phyloP scores from a whole-genome alignment of 441 rosid species.

The Gossypium lobatum region DNA sequence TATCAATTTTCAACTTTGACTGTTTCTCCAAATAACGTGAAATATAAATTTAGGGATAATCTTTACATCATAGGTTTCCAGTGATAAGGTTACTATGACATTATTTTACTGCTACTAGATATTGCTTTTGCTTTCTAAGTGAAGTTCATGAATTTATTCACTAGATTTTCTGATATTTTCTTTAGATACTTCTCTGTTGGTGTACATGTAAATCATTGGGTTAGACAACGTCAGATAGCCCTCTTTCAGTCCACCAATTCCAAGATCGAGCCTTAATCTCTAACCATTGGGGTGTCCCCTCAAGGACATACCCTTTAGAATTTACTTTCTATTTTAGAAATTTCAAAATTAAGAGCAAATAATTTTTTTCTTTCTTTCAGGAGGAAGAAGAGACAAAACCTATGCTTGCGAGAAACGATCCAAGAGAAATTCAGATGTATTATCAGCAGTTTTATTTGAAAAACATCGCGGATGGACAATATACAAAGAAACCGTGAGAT shows the following conservation, averaged over 20 bases:
- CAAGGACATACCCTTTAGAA: conserved; percentile 11
- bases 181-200: not conserved
- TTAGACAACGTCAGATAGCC: not conserved
- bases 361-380: conserved; percentile 36
- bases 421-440: conserved; percentile 61
- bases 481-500: conserved; percentile 70
- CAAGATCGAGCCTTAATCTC: not conserved
- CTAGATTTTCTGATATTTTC: not conserved
- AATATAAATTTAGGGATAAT: not conserved
- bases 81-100: not conserved
- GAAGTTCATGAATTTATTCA: conserved; percentile 1
- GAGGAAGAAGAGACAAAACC: conserved; percentile 50
- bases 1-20: not conserved
- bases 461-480: conserved; percentile 52
- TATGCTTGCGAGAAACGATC: conserved; percentile 50
- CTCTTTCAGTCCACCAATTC: not conserved
- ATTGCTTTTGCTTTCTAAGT: not conserved
- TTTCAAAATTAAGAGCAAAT: conserved; percentile 7
- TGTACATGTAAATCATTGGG: not conserved
- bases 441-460: conserved; percentile 58
- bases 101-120: not conserved
- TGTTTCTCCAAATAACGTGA: not conserved
- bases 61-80: not conserved
- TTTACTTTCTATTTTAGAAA: not conserved
- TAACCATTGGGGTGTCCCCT: not conserved